Base-by-base conservation (phyloP, 2,329 filamentous ascomycete genomes). In the Fusarium goolgardi region DNA sequence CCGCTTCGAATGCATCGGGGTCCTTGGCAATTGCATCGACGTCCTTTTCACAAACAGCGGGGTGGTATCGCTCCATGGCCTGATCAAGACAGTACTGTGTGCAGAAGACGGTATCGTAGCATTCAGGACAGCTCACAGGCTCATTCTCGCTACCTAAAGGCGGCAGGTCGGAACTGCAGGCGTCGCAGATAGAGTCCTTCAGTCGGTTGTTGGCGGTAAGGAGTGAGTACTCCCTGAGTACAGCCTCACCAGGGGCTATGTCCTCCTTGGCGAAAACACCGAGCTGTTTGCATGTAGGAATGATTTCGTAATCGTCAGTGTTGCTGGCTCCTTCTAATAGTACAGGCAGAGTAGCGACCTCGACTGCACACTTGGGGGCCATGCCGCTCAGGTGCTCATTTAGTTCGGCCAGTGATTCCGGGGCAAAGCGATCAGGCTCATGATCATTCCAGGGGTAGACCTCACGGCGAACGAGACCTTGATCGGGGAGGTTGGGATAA, bases 251-350 rank as follows among this genome's bases (percentile, higher is more conserved):
- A 0, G 93, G 88, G 1, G 83, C 80, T 37, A 98, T 92, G 69
- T 97, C 90, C 67, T 92, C 86, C 71, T 89, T 92, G 10, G 94
- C 95, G 76, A 98, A 98, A 5, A 99, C 85, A 6, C 96, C 96
- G 1, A 99, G 86, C 78, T 99, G 96, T 63, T 87, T 86, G 70
- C 89, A 90, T 7, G 86, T 90, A 11, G 83, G 81, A 18, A 84
- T 85, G 40, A 81, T 81, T n/a, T 83, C 81, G 68, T 82, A 83
- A 27, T 74, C 75, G 61, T 85, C 82, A 2, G 81, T 84, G 29
- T 80, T 79, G 58, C 85, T 85, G 6, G 84, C 85, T 25, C 81
- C 81, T 47, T 85, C 83, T 13, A 89, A 81, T 25, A 98, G 80
- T 1, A 92, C 82, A 1, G 95, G 96, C 6, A 99, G 81, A 32